Evolutionary conservation across 2,329 filamentous ascomycete species (phyloP), one percentile per base, ranked within the genome.

Genomic region (Pseudogymnoascus sp.): DNA sequence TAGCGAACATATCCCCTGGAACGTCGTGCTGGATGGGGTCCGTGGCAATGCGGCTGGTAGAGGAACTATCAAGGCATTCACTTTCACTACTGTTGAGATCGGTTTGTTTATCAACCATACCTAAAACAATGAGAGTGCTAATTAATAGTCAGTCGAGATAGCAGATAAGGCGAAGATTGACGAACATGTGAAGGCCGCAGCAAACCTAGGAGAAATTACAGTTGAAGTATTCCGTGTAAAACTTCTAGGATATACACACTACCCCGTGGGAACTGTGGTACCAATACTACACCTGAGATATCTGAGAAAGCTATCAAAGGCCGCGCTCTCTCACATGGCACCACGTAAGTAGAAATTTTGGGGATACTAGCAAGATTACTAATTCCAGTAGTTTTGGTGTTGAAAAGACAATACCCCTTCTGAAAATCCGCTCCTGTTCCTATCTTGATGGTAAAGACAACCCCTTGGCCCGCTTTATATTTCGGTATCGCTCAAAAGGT

Each of bases 401-500:
- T 30, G 28, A 30, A 8, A 30, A 30, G 28, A 30, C 8, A 30
- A 1, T 4, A 6, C 28, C 2, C 2, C 18, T 2, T 18, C 18
- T 2, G 18, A 18, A 18, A 18, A 18, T 2, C 2, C 18, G 18
- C 18, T 18, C 18, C 1, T 18, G 18, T 18, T 18, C 18, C 2
- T 18, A 18, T 18, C 18, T 2, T 18, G 18, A 18, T 18, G 18
- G 18, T 2, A 18, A 18, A 1, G 62, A 65, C 18, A 18, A 65
- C 35, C 64, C 63, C 1, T 5, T 65, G 20, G 63, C 50, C 11
- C 60, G 58, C 8, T 69, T 68, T 57, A 64, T 25, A 35, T 70
- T 71, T 62, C 67, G 67, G 25, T 71, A 71, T 38, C 63, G 68
- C 11, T 68, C 65, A 18, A 59, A 61, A 30, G 62, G 68, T 68